These are phyloP conservation scores for Colletotrichum costaricense DNA, from an alignment of 2,329 filamentous ascomycete genomes.

Conservation along the genomic window DNA sequence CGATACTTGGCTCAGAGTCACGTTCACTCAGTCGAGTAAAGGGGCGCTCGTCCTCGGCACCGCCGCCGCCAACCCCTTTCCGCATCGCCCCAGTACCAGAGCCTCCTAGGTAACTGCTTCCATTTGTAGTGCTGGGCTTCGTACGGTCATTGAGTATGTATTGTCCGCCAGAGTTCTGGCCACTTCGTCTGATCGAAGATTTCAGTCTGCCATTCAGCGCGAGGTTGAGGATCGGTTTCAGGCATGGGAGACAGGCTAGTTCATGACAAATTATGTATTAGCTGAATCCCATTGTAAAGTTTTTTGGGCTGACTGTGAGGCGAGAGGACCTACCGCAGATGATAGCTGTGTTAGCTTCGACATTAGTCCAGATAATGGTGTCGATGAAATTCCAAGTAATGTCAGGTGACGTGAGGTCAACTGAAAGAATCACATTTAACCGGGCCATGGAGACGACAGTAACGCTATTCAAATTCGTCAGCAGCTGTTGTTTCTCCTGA, in stretches of 20 bases:
- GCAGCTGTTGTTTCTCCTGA: neutral
- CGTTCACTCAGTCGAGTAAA: neutral
- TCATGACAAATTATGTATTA: neutral
- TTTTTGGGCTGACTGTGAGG: neutral
- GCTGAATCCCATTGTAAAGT: too few species aligned
- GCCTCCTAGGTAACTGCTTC: neutral
- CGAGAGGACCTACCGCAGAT: conserved; percentile 37
- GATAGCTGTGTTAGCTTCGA: conserved; percentile 41
- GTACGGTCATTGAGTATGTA: neutral
- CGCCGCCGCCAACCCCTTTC: neutral
- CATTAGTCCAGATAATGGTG: conserved; percentile 39
- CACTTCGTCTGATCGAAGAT: neutral
- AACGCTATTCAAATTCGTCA: conserved; percentile 10
- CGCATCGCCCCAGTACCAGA: neutral
- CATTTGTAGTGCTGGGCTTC: neutral
- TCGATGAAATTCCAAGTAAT: conserved; percentile 42
- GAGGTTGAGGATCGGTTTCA: neutral
- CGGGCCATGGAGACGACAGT: conserved; percentile 37
- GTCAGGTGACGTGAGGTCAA: conserved; percentile 36
- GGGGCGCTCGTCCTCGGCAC: neutral
- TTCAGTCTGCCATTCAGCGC: neutral
- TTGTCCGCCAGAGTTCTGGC: neutral
- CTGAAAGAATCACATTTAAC: conserved; percentile 28
- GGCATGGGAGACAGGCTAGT: neutral
- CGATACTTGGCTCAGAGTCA: neutral